Percentiles rank a stretch among this genome's conserved stretches.
phyloP scores from a whole-genome alignment of 2,329 filamentous ascomycete species.

The Diaporthe nobilis region DNA sequence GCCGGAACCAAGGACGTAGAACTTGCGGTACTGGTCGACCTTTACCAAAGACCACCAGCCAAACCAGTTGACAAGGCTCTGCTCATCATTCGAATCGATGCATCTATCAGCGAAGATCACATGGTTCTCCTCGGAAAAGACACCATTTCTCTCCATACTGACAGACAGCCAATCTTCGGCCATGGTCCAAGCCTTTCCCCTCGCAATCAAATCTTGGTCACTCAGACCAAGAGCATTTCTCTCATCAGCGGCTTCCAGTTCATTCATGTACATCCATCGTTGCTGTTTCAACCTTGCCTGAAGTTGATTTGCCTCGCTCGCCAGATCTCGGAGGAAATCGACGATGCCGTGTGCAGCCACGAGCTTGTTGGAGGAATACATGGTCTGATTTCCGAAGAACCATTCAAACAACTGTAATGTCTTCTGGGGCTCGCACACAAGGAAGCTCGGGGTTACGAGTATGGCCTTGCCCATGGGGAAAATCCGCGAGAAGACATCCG shows the following conservation, averaged over 20 bases:
- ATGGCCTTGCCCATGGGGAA: conserved; percentile 62
- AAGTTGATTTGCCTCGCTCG: conserved; percentile 51
- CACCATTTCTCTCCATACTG: conserved; percentile 41
- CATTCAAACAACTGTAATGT: conserved; percentile 57
- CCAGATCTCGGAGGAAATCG: conserved; percentile 53
- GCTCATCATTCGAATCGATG: conserved; percentile 72
- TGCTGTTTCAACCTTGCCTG: conserved; percentile 34
- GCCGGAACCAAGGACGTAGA: conserved; percentile 68
- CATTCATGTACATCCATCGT: conserved; percentile 36
- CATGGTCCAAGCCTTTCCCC: conserved; percentile 25
- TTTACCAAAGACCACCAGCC: conserved; percentile 68
- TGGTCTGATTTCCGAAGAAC: conserved; percentile 50
- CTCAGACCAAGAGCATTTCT: conserved; percentile 31
- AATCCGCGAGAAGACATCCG: conserved; percentile 48
- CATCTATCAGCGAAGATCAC: conserved; percentile 61
- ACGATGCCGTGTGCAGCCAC: conserved; percentile 54
- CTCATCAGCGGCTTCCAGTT: conserved; percentile 30
- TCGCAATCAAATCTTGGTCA: conserved; percentile 37
- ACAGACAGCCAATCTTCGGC: conserved; percentile 26
- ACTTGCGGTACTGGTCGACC: conserved; percentile 66
- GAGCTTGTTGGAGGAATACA: conserved; percentile 48
- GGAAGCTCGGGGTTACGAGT: conserved; percentile 65
- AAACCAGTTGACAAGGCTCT: conserved; percentile 75
- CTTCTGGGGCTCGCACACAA: conserved; percentile 59
- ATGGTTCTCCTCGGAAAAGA: conserved; percentile 52